These are phyloP conservation scores for Trifolium pratense DNA, from an alignment of 306 rosid species.

Conservation along the genomic window DNA sequence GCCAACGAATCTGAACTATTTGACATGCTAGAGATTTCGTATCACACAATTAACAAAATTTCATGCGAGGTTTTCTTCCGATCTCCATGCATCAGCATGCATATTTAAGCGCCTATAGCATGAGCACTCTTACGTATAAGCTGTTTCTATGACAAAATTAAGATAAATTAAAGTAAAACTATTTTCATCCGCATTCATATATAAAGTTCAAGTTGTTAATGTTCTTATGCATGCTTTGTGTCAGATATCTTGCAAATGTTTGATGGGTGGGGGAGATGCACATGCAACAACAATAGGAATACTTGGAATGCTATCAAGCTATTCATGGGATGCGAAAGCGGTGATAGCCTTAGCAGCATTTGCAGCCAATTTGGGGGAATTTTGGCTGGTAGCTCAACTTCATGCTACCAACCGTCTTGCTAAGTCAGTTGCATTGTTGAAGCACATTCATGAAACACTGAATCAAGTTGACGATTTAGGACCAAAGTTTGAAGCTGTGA, in stretches of 20 bases:
- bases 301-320: conserved; percentile 50
- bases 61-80: conserved; percentile 59
- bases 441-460: conserved; percentile 57
- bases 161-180: not conserved
- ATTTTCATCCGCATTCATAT: not conserved
- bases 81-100: not conserved
- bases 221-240: conserved; percentile 21
- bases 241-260: conserved; percentile 62
- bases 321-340: conserved; percentile 74
- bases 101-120: not conserved
- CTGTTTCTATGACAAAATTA: not conserved
- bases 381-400: conserved; percentile 58
- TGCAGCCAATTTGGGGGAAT: conserved; percentile 64
- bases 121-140: not conserved
- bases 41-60: conserved; percentile 51
- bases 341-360: conserved; percentile 68
- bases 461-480: conserved; percentile 45
- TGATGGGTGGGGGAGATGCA: conserved; percentile 52
- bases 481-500: conserved; percentile 54
- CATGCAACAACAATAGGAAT: conserved; percentile 65
- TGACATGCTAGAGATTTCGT: conserved; percentile 51
- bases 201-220: not conserved
- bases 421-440: conserved; percentile 55
- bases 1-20: conserved; percentile 38
- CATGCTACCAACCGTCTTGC: conserved; percentile 56